Percentiles rank a stretch among this genome's conserved stretches.
phyloP scores from a whole-genome alignment of 768 basidiomycete species.

The Tylopilus plumbeoviolaceoides region DNA sequence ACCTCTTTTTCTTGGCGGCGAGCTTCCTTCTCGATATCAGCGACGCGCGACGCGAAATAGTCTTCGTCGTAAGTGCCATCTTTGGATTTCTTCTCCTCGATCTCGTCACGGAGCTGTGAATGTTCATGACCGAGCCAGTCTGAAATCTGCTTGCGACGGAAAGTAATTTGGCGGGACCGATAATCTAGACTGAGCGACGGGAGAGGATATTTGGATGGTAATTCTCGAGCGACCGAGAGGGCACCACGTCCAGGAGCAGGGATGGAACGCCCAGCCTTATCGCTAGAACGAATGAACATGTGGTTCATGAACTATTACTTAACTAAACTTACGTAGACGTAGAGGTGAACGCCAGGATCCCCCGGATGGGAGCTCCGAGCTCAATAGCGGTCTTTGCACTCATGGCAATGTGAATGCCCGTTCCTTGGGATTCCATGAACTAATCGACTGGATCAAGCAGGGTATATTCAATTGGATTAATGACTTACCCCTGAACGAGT shows the following conservation, averaged over 20 bases:
- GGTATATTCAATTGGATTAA: not conserved
- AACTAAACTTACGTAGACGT: slow-evolving; percentile 78
- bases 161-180: slow-evolving; percentile 88
- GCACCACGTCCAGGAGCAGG: slow-evolving; percentile 96
- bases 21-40: slow-evolving; percentile 88
- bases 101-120: slow-evolving; percentile 74
- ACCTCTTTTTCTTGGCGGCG: slow-evolving; percentile 89
- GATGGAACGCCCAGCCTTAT: slow-evolving; percentile 97
- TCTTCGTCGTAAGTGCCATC: slow-evolving; percentile 54
- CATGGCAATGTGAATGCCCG: slow-evolving; percentile 97
- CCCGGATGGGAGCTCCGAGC: slow-evolving; percentile 90
- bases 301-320: not conserved
- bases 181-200: slow-evolving; percentile 83
- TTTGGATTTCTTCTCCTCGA: slow-evolving; percentile 54
- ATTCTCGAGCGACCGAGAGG: slow-evolving; percentile 81
- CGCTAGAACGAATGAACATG: slow-evolving; percentile 43
- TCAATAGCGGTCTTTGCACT: slow-evolving; percentile 93
- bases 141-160: slow-evolving; percentile 92
- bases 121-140: slow-evolving; percentile 94
- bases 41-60: slow-evolving; percentile 72
- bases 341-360: slow-evolving; percentile 91
- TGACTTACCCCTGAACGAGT: slow-evolving; percentile 85
- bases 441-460: slow-evolving; percentile 23
- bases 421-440: slow-evolving; percentile 98
- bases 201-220: slow-evolving; percentile 71